Evolutionary conservation across 345 rosid genomes (phyloP), one percentile per base, ranked within the genome.

Genomic region (Atalantia buxifolia): DNA sequence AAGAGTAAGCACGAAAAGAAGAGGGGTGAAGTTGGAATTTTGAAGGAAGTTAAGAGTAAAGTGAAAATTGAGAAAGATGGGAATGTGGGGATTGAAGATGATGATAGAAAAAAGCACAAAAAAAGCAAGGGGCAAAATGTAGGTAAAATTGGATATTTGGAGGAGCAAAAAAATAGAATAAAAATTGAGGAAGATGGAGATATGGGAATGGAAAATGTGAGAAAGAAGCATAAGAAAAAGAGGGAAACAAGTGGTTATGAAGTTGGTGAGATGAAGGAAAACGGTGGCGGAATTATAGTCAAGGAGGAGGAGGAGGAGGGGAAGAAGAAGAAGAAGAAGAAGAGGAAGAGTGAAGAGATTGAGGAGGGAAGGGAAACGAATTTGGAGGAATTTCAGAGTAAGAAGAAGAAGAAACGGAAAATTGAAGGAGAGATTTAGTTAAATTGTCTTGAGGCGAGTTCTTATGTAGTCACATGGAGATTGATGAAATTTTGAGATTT

Each of bases 331-430:
- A 80, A 76, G 79, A 78, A 50, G 31, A 69, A 63, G 71, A 71
- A 78, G 72, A 81, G 82, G 62, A 82, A 83, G 81, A 79, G 59
- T 64, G 80, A 65, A 66, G 81, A 82, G 74, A 57, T 50, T 45
- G 77, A 79, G 45, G 79, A 63, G 50, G 79, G 72, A 69, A 77
- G 35, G 28, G 82, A 76, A 42, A 71, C 55, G 3, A 74, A 72
- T 48, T 73, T 77, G 0, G 88, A 81, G 48, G 89, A 78, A 61
- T 76, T n/a, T 71, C 78, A 62, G 69, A 83, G 79, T 66, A 85
- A 85, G 85, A 89, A 87, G 72, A 87, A 77, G 86, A 87, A 77
- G 77, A 87, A 60, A 82, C 79, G 74, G 40, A 79, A 79, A 74
- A 76, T 30, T 55, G 78, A 33, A 33, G 79, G 30, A 64, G 38